Base-by-base conservation (phyloP, 2,329 filamentous ascomycete species). In the Cytospora chrysosperma region DNA sequence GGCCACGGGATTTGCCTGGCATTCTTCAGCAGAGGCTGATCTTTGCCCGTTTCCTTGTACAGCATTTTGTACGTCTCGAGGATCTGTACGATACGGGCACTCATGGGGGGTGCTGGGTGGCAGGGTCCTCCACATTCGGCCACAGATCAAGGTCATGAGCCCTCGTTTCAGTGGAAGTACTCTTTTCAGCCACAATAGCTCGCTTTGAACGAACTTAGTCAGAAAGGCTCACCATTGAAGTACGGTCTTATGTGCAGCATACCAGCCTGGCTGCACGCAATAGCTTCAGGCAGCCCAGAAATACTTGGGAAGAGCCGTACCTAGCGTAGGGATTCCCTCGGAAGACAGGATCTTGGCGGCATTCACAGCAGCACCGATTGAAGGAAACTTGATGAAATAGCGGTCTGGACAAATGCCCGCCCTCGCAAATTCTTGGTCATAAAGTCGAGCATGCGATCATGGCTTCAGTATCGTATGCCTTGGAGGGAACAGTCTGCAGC, bases 351-450 rank as follows among this genome's bases (percentile, higher is more conserved):
- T 72, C 54, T 75, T 78, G 28, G 77, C 78, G 0, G 79, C 80
- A 58, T 77, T 79, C 30, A 83, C 69, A 15, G 78, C 80, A 0
- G 80, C 75, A 0, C 80, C 80, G 0, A 80, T 82, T 28, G 75
- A 76, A 15, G 80, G 80, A 27, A 83, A 82, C 70, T 83, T 83
- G 75, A 83, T 82, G 67, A 77, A 80, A 68, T 78, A 82, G 13
- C 78, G 74, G 62, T 81, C 78, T 21, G 78, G 75, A 4, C 75
- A 67, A 52, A 83, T 78, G 1, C 79, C 79, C 2, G 74, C 77
- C 5, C 72, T 74, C 6, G 75, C 74, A 60, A 83, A 81, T 68
- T 83, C 80, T 4, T 69, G 65, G 51, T 78, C 80, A 67, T 82
- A 83, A 0, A 79, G 70, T 1, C 75, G 77, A 1, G 78, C 79